Percentiles rank a stretch among this genome's conserved stretches.
phyloP scores from a whole-genome alignment of 768 basidiomycete species.

The Tulasnella sp. region DNA sequence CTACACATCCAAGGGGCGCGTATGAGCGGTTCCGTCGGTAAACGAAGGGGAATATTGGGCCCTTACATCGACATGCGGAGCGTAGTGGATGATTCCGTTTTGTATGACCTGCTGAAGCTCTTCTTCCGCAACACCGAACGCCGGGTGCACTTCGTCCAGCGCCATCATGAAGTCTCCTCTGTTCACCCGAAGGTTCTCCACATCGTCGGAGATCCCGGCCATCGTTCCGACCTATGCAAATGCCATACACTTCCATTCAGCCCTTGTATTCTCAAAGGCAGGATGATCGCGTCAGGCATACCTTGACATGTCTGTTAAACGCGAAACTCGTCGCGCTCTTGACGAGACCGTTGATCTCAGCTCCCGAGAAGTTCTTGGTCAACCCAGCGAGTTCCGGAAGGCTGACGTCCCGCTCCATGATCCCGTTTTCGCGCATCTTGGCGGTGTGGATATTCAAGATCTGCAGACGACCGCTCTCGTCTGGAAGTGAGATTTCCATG shows the following conservation, averaged over 20 bases:
- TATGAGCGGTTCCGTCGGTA: background rate
- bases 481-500: slow-evolving; percentile 98
- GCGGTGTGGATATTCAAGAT: slow-evolving; percentile 91
- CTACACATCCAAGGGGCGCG: slow-evolving; percentile 31
- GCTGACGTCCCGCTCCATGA: slow-evolving; percentile 82
- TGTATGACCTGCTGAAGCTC: slow-evolving; percentile 87
- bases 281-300: slow-evolving; percentile 19
- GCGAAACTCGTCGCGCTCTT: slow-evolving; percentile 99
- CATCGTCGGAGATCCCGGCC: slow-evolving; percentile 92
- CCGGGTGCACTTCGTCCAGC: slow-evolving; percentile 87
- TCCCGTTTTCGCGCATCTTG: slow-evolving; percentile 85
- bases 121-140: slow-evolving; percentile 96
- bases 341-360: slow-evolving; percentile 89
- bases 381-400: slow-evolving; percentile 62
- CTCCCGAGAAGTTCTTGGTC: slow-evolving; percentile 98
- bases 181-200: slow-evolving; percentile 86
- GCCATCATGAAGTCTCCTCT: slow-evolving; percentile 79
- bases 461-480: slow-evolving; percentile 83
- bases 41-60: background rate
- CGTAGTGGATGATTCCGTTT: slow-evolving; percentile 92
- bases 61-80: slow-evolving; percentile 61
- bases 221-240: slow-evolving; percentile 66
- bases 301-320: slow-evolving; percentile 94
- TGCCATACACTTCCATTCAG: background rate
- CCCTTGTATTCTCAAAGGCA: background rate